Base-by-base conservation (phyloP, 2,329 filamentous ascomycete genomes). In the Balansia obtecta region DNA sequence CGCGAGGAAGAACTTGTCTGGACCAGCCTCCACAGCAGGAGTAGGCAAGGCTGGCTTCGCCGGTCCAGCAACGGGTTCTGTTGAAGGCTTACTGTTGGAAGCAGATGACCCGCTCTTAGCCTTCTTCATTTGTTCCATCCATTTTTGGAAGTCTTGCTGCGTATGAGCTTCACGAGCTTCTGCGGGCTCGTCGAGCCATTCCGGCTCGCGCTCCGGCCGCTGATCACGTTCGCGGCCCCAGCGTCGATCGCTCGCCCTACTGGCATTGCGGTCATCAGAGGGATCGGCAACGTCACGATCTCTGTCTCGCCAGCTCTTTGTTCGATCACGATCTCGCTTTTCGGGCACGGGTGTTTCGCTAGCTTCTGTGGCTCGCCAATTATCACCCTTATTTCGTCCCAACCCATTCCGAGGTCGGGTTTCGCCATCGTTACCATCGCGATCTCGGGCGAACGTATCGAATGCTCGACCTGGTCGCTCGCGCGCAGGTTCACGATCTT, bases 61-160 rank as follows among this genome's bases (percentile, higher is more conserved):
- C 9, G 65, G 61, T 52, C 78, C 76, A 40, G 62, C 54, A 15
- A 62, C 60, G 20, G 67, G 58, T 32, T 67, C 69, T 16, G 66
- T 52, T 43, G 66, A 60, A 16, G 68, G 59, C 4, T 64, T 51
- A 37, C 60, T 53, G 13, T 58, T 52, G 5, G 67, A 59, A 45
- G 57, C 30, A 18, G 52, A 45, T 16, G 51, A 50, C 38, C 48
- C 64, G 52, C 63, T 68, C 59, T 74, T 79, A 54, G 79, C 76
- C 39, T 82, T 82, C 66, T 86, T 91, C 88, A 94, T 94, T 55
- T 77, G 78, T 59, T 94, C 88, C 75, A 95, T 95, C 82, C 91
- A 96, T 57, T 87, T 87, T 68, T 94, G 85, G 65, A 96, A 94
- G 57, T 96, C 90, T 61, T 94, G 89, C 60, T 88, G 84, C 1